Base-by-base conservation (phyloP, 106 monocot species). In the Allium cepa region DNA sequence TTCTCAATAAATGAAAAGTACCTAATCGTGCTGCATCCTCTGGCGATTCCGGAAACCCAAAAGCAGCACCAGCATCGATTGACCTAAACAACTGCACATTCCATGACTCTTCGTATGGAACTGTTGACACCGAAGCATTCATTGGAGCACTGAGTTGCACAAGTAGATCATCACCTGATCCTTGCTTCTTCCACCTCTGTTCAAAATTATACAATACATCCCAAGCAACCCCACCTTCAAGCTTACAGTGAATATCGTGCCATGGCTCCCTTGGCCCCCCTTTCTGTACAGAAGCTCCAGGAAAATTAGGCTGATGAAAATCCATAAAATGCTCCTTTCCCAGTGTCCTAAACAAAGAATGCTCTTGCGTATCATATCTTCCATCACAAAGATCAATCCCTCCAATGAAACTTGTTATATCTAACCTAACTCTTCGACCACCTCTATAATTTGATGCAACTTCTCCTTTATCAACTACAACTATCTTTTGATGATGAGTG, bases 221-320 rank as follows among this genome's bases (percentile, higher is more conserved):
- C 76, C 77, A 84, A 11, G 84, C 84, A 14, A 76, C 69, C 1
- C 66, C 66, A 13, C 84, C 84, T 59, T 84, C 84, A 10, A 84
- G 36, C 46, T 68, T 47, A 59, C 80, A 80, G 64, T 84, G 84
- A 9, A 84, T 73, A 55, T 84, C 84, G 46, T 84, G 84, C 84
- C 84, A 84, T 2, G 84, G 84, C 67, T 84, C 80, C 50, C 84
- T 76, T 17, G 84, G 84, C n/a, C 80, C 77, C 0, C 83, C 83
- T 13, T 79, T 83, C 60, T 59, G 26, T 57, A 79, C 57, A 8
- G 79, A 69, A 28, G 83, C 75, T 9, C 72, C 79, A 6, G 72
- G 11, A 22, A 79, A 83, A 49, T 79, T 83, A 4, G 83, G 83
- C 76, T 83, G 83, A 48, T 83, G 83, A 59, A 83, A 83, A 59